Percentiles rank a stretch among this genome's conserved stretches.
phyloP scores from a whole-genome alignment of 352 stramenopile genomes.

The Globisporangium middletonii region DNA sequence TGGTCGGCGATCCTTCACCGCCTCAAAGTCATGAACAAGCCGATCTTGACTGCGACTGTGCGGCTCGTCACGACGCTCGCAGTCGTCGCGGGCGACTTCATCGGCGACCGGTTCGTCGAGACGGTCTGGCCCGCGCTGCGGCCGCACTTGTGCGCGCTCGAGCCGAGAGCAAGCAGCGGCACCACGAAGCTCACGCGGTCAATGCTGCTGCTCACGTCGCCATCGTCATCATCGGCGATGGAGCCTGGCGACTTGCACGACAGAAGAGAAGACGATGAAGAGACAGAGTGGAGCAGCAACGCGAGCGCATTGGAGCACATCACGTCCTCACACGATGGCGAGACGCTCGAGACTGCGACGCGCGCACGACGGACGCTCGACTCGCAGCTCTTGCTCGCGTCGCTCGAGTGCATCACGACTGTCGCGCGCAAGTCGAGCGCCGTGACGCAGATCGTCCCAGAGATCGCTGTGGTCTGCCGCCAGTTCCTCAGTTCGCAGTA shows the following conservation, averaged over 20 bases:
- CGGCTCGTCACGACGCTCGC: slow-evolving; percentile 46
- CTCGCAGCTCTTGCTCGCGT: slow-evolving; percentile 45
- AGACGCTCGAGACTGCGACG: not conserved
- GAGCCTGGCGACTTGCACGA: not conserved
- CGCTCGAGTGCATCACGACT: slow-evolving; percentile 45
- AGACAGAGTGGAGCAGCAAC: not conserved
- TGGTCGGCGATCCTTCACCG: slow-evolving; percentile 69
- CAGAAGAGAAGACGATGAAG: not conserved
- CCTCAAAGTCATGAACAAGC: slow-evolving; percentile 43
- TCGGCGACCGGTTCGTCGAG: slow-evolving; percentile 76
- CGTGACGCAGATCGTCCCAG: slow-evolving; percentile 52
- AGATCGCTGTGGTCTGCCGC: slow-evolving; percentile 35
- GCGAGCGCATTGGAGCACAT: not conserved
- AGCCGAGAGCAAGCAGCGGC: slow-evolving; percentile 19
- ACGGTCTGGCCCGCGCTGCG: slow-evolving; percentile 63
- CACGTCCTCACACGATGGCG: not conserved
- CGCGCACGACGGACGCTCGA: slow-evolving; percentile 44
- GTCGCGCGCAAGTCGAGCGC: slow-evolving; percentile 36
- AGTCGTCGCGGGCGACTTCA: slow-evolving; percentile 62
- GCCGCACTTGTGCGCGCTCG: slow-evolving; percentile 32
- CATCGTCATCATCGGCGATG: not conserved
- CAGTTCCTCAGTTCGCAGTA: slow-evolving; percentile 37
- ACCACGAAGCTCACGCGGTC: slow-evolving; percentile 43
- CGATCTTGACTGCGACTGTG: slow-evolving; percentile 55
- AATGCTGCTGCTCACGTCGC: slow-evolving; percentile 46